Evolutionary conservation across 192 early-diverging fungal genomes (phyloP), one percentile per base, ranked within the genome.

Genomic region (Podila epicladia): DNA sequence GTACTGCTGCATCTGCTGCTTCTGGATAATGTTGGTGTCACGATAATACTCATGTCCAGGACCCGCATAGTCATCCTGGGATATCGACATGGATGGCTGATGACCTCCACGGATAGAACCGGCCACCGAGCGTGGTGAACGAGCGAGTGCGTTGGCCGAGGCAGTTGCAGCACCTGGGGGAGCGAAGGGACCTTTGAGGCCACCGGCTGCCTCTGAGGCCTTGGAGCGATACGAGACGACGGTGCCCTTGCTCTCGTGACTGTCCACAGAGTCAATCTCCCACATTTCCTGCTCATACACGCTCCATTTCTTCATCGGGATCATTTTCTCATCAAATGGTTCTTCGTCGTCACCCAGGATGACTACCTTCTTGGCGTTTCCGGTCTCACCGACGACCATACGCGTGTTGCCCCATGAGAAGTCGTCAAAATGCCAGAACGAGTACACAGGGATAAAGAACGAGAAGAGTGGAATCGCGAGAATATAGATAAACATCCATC

Each of bases 391-490:
- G 3, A 93, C 88, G 0, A 95, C 93, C 24, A 92, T 89, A 82
- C 94, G 93, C 29, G 97, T 99, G 82, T 98, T 96, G 75, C 97
- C 97, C 97, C 97, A 99, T 4, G 94, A 95, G 77, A 99, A 99
- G 75, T 98, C 97, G 72, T 98, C 97, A 89, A 97, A 96, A 85
- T 98, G 96, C 97, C 96, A 97, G 91, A 99, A 98, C 1, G 97
- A 89, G 74, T 99, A 99, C 50, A 98, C 73, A 1, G 97, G 97
- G 55, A 98, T 91, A 77, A 94, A 93, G 72, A 95, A 94, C 17
- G 92, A 94, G 75, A 95, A 99, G n/a, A 98, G 77, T 11, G 97
- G 97, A 55, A 96, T 94, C 8, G 94, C 94, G 2, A 97, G 77
- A 19, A 98, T 86, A 82, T 98, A 98, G 57, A 94, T 92, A 45